Conservation (phyloP, 2,329 filamentous ascomycete species). For the Lithohypha guttulata region DNA sequence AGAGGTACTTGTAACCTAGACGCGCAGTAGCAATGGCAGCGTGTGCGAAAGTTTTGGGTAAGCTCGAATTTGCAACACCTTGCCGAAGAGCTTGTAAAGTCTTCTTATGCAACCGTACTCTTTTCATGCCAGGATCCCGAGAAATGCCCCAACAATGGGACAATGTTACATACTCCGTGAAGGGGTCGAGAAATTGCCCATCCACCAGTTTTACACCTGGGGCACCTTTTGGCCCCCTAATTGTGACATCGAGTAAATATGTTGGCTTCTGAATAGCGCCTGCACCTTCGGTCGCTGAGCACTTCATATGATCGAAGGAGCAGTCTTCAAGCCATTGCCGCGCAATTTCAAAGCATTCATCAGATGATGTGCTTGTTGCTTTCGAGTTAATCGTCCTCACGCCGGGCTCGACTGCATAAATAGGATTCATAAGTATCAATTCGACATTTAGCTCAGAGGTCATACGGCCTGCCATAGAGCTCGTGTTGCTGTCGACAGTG, state of each 20-base stretch:
- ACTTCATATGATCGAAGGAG: constrained; percentile 23
- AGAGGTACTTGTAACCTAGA: constrained; percentile 21
- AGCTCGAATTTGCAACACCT: constrained; percentile 15
- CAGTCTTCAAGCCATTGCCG: constrained; percentile 22
- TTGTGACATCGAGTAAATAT: constrained; percentile 20
- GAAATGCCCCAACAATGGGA: constrained; percentile 22
- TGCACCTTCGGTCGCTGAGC: constrained; percentile 15
- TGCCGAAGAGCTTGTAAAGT: constrained; percentile 19
- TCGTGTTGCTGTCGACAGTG: not conserved
- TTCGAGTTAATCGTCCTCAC: constrained; percentile 17
- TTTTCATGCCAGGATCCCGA: constrained; percentile 10
- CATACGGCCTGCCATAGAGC: constrained; percentile 2
- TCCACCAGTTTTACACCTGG: constrained; percentile 20
- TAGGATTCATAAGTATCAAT: constrained; percentile 20
- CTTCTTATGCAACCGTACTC: constrained; percentile 19
- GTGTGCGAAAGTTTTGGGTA: constrained; percentile 23
- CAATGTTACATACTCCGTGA: constrained; percentile 21
- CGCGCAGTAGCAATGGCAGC: constrained; percentile 16
- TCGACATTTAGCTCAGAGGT: constrained; percentile 10
- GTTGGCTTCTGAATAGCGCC: constrained; percentile 19
- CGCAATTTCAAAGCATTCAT: constrained; percentile 20
- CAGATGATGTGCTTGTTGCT: constrained; percentile 17
- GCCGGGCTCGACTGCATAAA: constrained; percentile 20
- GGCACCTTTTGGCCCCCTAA: constrained; percentile 16
- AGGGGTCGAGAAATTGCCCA: constrained; percentile 18